Evolutionary conservation across 2,329 filamentous ascomycete species (phyloP), one percentile per base, ranked within the genome.

Genomic region (Fusarium citri): DNA sequence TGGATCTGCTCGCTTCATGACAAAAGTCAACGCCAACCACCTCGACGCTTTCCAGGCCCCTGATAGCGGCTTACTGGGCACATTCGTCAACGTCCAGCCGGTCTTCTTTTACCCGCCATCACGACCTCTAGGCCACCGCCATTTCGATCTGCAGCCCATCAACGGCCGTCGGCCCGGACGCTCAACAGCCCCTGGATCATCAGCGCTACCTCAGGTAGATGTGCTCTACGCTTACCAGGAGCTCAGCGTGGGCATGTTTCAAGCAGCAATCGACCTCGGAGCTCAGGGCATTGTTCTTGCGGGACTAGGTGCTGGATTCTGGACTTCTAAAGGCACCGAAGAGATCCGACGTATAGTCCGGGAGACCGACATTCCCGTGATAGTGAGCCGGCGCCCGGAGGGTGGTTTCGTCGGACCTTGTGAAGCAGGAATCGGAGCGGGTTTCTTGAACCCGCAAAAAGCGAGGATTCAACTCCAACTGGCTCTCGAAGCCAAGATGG

Each of bases 21-120:
- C 86, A 55, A 91, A 91, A 79, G 87, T 84, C 31, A 87, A 90
- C 71, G 87, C 88, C 51, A 90, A 91, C 78, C 82, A 85, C 3
- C 80, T 90, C 50, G 88, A 91, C 72, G 88, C 88, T 10, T 91
- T 91, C 82, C 85, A 83, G 73, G 83, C 85, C 2, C 80, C 79
- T 16, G 88, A 91, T 77, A 82, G 83, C 69, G 87, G 88, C 3
- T 84, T 84, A 64, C 80, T 91, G 0, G 89, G 89, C 37, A 81
- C 83, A 59, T 86, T 91, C 74, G 82, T 89, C 72, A 84, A 88
- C 71, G 82, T 88, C 60, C 80, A 84, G 40, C 87, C 88, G 0
- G 84, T 86, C 71, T 91, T 89, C 80, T 91, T 86, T 81, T 90
- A 83, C 71, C 81, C 82, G 12, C 81, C 88, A 0, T 80, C 82